Percentiles rank a stretch among this genome's conserved stretches.
These are phyloP conservation scores for Cladosporium cucumerinum DNA, from an alignment of 2,329 filamentous ascomycete genomes.

Conservation along the genomic window DNA sequence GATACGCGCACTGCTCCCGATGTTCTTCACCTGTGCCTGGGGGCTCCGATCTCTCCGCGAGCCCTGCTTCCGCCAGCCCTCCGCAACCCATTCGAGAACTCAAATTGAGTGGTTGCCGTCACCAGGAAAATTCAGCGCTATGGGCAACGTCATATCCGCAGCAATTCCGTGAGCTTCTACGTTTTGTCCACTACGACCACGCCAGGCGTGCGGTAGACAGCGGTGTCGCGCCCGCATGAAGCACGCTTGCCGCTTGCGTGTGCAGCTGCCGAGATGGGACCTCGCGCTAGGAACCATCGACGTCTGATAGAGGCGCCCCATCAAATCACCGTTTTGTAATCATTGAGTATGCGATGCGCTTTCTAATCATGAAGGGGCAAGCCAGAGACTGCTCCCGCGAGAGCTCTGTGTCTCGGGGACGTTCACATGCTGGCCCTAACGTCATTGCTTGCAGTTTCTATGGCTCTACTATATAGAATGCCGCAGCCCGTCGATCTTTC, in stretches of 20 bases:
- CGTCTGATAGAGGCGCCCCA: neutral
- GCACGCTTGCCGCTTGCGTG: neutral
- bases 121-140: neutral
- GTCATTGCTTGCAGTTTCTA: slow-evolving; percentile 5
- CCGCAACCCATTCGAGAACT: neutral
- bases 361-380: slow-evolving; percentile 1
- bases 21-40: neutral
- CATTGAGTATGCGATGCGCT: slow-evolving; percentile 5
- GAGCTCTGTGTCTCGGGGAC: neutral
- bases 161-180: slow-evolving; percentile 3
- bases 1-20: neutral
- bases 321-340: slow-evolving; percentile 14
- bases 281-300: slow-evolving; percentile 12
- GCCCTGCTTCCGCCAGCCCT: neutral
- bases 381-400: neutral
- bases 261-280: slow-evolving; percentile 14
- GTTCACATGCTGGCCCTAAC: slow-evolving; percentile 5
- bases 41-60: neutral
- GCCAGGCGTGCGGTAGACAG: neutral
- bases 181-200: neutral
- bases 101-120: neutral
- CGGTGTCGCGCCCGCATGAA: neutral
- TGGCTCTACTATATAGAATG: slow-evolving; percentile 7
- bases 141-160: neutral
- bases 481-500: neutral